Conservation (phyloP, 2,329 filamentous ascomycete genomes). For the Aspergillus felis region DNA sequence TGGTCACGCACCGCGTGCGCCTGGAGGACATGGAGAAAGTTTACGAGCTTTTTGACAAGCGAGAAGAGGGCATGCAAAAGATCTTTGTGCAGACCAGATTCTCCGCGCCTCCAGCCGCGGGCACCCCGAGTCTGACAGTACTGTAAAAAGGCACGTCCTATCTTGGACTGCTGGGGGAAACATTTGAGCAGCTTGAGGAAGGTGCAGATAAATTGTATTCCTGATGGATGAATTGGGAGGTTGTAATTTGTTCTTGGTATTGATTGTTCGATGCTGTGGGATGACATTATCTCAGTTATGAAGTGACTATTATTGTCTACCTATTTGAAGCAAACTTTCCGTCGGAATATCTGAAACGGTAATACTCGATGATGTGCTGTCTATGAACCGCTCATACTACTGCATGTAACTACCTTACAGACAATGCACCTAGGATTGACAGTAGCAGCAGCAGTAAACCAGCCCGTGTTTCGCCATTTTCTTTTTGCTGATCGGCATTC, state of each 20-base stretch:
- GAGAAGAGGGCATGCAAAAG: conserved; percentile 69
- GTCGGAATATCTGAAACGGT: neutral
- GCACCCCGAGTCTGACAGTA: conserved; percentile 50
- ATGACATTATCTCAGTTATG: neutral
- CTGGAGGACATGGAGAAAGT: conserved; percentile 69
- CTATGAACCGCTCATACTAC: neutral
- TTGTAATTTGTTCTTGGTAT: neutral
- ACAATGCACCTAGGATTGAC: too few relatives aligned
- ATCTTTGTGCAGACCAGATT: conserved; percentile 63
- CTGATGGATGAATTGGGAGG: neutral
- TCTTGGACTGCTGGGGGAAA: neutral
- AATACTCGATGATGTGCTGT: neutral
- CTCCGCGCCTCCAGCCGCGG: conserved; percentile 49
- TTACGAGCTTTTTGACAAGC: conserved; percentile 58
- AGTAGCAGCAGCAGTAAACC: neutral
- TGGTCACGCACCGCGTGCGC: conserved; percentile 73
- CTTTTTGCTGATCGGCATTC: conserved; percentile 14
- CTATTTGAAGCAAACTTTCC: too few relatives aligned
- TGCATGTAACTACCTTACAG: too few relatives aligned
- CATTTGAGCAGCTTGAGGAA: neutral
- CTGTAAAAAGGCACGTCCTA: conserved; percentile 7
- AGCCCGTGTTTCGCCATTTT: conserved; percentile 9
- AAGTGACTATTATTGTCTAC: too few relatives aligned
- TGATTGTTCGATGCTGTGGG: neutral
- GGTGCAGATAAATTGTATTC: neutral